A percentile compares a stretch with the other conserved stretches of the same genome.
Evolutionary conservation across 257 asterid genomes (phyloP).

Genomic region (Ocimum tenuiflorum): DNA sequence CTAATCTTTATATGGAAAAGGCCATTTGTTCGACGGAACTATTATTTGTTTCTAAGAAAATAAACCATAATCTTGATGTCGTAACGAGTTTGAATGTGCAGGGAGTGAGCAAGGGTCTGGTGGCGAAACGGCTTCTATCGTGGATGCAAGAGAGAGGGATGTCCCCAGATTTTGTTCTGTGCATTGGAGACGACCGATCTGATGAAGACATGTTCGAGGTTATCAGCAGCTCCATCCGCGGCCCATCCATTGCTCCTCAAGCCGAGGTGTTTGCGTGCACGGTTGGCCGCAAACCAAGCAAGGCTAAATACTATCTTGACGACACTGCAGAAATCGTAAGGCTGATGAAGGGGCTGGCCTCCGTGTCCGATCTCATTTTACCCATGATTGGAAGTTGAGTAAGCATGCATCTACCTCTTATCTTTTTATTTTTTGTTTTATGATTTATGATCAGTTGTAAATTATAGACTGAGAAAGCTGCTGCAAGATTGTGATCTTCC

Average conservation of each 20-base stretch:
- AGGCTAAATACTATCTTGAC: constrained; percentile 79
- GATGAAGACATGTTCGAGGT: constrained; percentile 89
- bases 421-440: neutral
- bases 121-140: constrained; percentile 63
- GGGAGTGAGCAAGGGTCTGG: constrained; percentile 91
- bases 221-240: constrained; percentile 42
- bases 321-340: constrained; percentile 64
- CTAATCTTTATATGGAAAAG: too few relatives aligned
- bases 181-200: constrained; percentile 75
- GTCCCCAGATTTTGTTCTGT: constrained; percentile 56
- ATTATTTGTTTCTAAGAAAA: too few relatives aligned
- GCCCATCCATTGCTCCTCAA: constrained; percentile 57
- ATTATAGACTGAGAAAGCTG: too few relatives aligned
- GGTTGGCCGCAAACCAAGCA: constrained; percentile 72
- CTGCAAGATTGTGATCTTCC: constrained; percentile 10
- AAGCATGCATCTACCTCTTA: neutral
- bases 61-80: too few relatives aligned
- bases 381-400: neutral
- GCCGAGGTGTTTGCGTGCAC: constrained; percentile 85
- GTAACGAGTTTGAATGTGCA: constrained; percentile 8
- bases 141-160: constrained; percentile 51
- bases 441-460: constrained; percentile 11
- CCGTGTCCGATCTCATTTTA: constrained; percentile 56
- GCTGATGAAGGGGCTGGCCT: constrained; percentile 63
- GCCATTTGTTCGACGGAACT: too few relatives aligned